phyloP scores from a whole-genome alignment of 192 early-diverging fungal species.

The Coemansia sp. region DNA sequence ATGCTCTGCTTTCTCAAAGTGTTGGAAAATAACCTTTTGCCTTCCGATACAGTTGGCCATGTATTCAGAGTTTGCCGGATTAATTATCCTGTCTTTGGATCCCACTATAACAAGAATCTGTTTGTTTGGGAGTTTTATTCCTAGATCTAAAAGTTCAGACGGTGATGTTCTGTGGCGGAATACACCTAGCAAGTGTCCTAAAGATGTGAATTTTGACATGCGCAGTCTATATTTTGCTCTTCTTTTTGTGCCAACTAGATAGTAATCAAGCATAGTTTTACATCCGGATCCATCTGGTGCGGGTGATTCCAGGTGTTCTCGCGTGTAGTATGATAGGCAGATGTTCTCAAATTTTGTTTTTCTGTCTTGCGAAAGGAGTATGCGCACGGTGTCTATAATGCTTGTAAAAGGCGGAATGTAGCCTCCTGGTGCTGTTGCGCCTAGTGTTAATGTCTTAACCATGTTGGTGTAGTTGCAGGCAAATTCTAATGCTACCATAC shows the following conservation, averaged over 20 bases:
- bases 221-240: slow-evolving; percentile 34
- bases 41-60: slow-evolving; percentile 41
- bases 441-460: slow-evolving; percentile 52
- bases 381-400: slow-evolving; percentile 19
- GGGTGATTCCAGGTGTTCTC: slow-evolving; percentile 31
- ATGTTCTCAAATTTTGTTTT: slow-evolving; percentile 25
- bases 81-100: slow-evolving; percentile 38
- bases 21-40: slow-evolving; percentile 34
- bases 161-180: slow-evolving; percentile 47
- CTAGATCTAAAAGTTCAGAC: slow-evolving; percentile 21
- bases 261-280: slow-evolving; percentile 38
- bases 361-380: slow-evolving; percentile 28
- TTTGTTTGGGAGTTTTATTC: slow-evolving; percentile 31
- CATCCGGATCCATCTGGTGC: slow-evolving; percentile 27
- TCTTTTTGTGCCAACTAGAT: slow-evolving; percentile 21
- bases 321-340: slow-evolving; percentile 28
- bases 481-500: slow-evolving; percentile 80
- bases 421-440: slow-evolving; percentile 34
- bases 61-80: slow-evolving; percentile 37
- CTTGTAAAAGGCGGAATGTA: slow-evolving; percentile 32
- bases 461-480: slow-evolving; percentile 56
- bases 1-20: slow-evolving; percentile 38
- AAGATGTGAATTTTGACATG: slow-evolving; percentile 24
- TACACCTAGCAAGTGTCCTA: slow-evolving; percentile 39
- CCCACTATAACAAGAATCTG: slow-evolving; percentile 46